Conservation (phyloP, 164 flowering plant species). For the Amborella trichopoda region DNA sequence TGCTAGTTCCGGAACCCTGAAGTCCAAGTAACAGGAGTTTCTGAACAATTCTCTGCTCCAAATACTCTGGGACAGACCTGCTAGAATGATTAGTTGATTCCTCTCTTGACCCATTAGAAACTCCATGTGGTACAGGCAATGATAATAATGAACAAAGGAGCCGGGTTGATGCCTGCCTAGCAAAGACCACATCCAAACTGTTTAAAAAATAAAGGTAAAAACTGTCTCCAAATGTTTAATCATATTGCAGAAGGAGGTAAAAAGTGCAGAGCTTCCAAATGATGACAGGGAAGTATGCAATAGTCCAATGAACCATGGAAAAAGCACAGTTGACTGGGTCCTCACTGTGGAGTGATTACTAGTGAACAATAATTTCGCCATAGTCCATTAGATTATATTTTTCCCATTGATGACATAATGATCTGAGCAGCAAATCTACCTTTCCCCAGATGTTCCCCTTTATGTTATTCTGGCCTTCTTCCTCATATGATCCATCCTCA, state of each 20-base stretch:
- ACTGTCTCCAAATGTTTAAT: too few relatives aligned
- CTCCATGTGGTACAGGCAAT: slow-evolving; percentile 21
- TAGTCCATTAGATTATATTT: too few relatives aligned
- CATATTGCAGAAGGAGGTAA: too few relatives aligned
- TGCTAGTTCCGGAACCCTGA: slow-evolving; percentile 29
- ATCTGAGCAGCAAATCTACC: slow-evolving; percentile 9
- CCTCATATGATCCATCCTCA: slow-evolving; percentile 34
- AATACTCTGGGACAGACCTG: slow-evolving; percentile 19
- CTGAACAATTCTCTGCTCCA: slow-evolving; percentile 18
- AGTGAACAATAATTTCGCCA: too few relatives aligned
- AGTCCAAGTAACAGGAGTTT: slow-evolving; percentile 23
- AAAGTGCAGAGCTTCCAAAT: too few relatives aligned
- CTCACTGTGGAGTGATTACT: too few relatives aligned
- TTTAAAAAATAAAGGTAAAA: slow-evolving; percentile 10
- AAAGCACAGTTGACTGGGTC: too few relatives aligned
- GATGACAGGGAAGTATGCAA: too few relatives aligned
- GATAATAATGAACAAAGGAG: slow-evolving; percentile 25
- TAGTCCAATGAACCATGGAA: too few relatives aligned
- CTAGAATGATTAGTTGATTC: slow-evolving; percentile 12
- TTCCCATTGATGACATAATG: neutral
- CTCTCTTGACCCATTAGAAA: slow-evolving; percentile 9
- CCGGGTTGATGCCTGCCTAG: slow-evolving; percentile 29
- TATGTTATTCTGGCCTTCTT: slow-evolving; percentile 36
- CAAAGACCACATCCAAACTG: slow-evolving; percentile 13
- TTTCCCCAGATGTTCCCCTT: slow-evolving; percentile 35